Percentiles rank a stretch among this genome's conserved stretches.
These are phyloP conservation scores for Hypoxylon sp. DNA, from an alignment of 2,329 filamentous ascomycete genomes.

Conservation along the genomic window DNA sequence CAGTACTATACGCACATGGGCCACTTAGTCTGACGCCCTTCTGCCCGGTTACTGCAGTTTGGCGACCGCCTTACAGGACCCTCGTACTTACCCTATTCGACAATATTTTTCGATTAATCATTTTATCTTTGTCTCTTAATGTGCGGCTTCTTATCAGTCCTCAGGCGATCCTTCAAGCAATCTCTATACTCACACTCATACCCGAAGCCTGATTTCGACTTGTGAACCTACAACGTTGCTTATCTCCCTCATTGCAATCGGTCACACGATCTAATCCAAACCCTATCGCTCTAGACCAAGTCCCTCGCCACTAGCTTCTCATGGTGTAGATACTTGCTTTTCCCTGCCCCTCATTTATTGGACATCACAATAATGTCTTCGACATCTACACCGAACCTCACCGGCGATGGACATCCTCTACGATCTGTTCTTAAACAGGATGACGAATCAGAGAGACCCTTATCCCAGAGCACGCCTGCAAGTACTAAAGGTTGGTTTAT, in stretches of 20 bases:
- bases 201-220: neutral
- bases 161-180: slow-evolving; percentile 11
- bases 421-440: slow-evolving; percentile 52
- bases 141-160: slow-evolving; percentile 25
- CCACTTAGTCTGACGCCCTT: too few species aligned
- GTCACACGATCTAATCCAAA: slow-evolving; percentile 5
- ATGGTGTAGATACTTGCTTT: slow-evolving; percentile 15
- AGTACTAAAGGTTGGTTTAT: slow-evolving; percentile 49
- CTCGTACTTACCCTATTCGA: slow-evolving; percentile 38
- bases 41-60: slow-evolving; percentile 25
- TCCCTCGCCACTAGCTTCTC: slow-evolving; percentile 3
- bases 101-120: slow-evolving; percentile 28
- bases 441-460: slow-evolving; percentile 48
- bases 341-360: slow-evolving; percentile 23
- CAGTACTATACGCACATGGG: too few species aligned
- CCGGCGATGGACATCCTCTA: slow-evolving; percentile 45
- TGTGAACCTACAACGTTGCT: neutral
- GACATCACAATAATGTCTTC: slow-evolving; percentile 42
- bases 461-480: slow-evolving; percentile 38
- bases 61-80: slow-evolving; percentile 2
- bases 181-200: neutral
- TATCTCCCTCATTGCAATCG: neutral
- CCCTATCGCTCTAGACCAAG: neutral
- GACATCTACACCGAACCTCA: slow-evolving; percentile 43
- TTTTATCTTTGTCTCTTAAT: slow-evolving; percentile 28